A percentile compares a stretch with the other conserved stretches of the same genome.
These are phyloP conservation scores for Claviceps sp. DNA, from an alignment of 2,329 filamentous ascomycete species.

Conservation along the genomic window DNA sequence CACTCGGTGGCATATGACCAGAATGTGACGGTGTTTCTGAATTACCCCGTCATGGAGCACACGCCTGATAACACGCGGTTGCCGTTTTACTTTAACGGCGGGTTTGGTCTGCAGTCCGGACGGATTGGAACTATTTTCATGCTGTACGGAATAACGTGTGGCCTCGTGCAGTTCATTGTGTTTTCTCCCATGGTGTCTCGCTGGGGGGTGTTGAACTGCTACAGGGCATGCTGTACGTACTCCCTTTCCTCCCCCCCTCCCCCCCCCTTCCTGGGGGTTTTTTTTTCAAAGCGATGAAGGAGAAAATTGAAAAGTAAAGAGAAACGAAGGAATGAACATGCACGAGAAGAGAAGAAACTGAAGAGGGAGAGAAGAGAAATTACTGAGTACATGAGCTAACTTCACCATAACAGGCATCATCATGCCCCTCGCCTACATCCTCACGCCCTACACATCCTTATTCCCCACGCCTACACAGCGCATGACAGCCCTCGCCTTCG, in stretches of 20 bases:
- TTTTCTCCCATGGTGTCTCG: constrained; percentile 64
- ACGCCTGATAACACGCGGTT: constrained; percentile 45
- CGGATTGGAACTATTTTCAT: constrained; percentile 80
- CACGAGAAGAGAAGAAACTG: too few relatives aligned
- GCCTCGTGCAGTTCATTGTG: constrained; percentile 71
- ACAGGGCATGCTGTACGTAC: constrained; percentile 44
- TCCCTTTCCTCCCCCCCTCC: background rate
- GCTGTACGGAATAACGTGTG: constrained; percentile 64
- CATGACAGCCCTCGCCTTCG: constrained; percentile 45
- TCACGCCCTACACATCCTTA: constrained; percentile 71
- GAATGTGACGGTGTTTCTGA: constrained; percentile 75
- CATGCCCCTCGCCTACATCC: constrained; percentile 63
- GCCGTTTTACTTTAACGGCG: constrained; percentile 71
- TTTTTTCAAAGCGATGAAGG: too few relatives aligned
- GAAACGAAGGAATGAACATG: too few relatives aligned
- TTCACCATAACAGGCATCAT: constrained; percentile 33
- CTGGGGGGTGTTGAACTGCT: constrained; percentile 63
- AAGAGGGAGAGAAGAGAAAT: too few relatives aligned
- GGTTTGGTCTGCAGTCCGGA: constrained; percentile 60
- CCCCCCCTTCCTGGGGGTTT: too few relatives aligned
- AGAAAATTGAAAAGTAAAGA: too few relatives aligned
- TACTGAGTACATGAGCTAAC: background rate
- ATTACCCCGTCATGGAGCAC: constrained; percentile 50
- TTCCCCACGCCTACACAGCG: constrained; percentile 34
- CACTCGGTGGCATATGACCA: constrained; percentile 81